A percentile compares a stretch with the other conserved stretches of the same genome.
Conservation (phyloP, 225 moss, liverwort and hornwort species). For the Polytrichum formosum region DNA sequence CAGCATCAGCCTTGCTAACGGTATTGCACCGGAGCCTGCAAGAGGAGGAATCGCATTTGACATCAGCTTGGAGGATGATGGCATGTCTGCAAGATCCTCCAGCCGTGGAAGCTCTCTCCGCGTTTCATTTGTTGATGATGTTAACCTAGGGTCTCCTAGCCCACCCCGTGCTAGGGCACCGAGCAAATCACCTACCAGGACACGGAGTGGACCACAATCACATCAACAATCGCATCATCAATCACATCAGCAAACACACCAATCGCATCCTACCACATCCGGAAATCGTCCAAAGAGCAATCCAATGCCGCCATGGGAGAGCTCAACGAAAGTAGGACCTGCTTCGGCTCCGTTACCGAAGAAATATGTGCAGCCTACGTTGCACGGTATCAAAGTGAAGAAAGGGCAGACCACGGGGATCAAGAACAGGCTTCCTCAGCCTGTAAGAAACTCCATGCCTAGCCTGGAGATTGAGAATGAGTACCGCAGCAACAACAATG, state of each 20-base stretch:
- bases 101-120: constrained; percentile 50
- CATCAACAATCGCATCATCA: constrained; percentile 1
- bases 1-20: constrained; percentile 45
- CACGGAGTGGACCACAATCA: constrained; percentile 17
- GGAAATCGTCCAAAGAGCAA: constrained; percentile 19
- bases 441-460: constrained; percentile 27
- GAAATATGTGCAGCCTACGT: constrained; percentile 45
- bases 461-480: constrained; percentile 22
- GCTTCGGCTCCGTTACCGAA: constrained; percentile 40
- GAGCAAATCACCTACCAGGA: constrained; percentile 28
- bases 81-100: constrained; percentile 27
- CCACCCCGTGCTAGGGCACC: constrained; percentile 22
- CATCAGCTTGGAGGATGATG: constrained; percentile 31
- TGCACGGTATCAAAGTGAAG: constrained; percentile 62
- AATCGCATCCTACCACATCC: background rate
- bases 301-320: constrained; percentile 38
- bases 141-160: constrained; percentile 39
- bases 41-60: constrained; percentile 50
- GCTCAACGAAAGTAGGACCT: constrained; percentile 51
- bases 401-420: constrained; percentile 39
- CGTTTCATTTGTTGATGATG: constrained; percentile 52
- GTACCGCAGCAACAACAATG: constrained; percentile 6
- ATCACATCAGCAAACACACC: too few species aligned
- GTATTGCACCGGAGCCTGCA: constrained; percentile 39
- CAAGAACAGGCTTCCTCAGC: constrained; percentile 19